Evolutionary conservation across 495 filamentous ascomycete species (phyloP).

Genomic region (Aspergillus haitiensis): DNA sequence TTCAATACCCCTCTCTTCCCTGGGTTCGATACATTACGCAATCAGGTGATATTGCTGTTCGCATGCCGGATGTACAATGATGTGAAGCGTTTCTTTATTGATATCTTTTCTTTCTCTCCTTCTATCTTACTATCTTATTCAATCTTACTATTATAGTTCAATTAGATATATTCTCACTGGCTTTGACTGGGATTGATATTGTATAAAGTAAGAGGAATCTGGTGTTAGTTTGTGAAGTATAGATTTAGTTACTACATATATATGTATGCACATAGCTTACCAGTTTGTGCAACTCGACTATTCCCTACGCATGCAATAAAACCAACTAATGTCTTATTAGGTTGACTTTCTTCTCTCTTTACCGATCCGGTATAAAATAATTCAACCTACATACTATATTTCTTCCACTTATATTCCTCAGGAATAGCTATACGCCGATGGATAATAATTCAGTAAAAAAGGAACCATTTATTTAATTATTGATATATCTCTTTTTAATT

Average conservation of each 20-base stretch:
- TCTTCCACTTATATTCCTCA: no score
- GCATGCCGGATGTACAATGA: slow-evolving; percentile 83
- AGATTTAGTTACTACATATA: no score
- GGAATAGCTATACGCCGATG: neutral
- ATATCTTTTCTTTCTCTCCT: slow-evolving; percentile 12
- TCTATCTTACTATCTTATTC: neutral
- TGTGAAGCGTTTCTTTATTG: slow-evolving; percentile 31
- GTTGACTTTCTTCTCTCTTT: no score
- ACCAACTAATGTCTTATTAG: no score
- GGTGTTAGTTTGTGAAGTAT: neutral
- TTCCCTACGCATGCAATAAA: no score
- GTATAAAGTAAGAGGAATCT: no score
- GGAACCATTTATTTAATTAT: no score
- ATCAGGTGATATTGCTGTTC: slow-evolving; percentile 90
- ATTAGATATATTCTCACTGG: neutral
- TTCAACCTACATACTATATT: no score
- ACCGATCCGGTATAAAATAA: no score
- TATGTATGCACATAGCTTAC: no score
- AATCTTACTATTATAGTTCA: neutral
- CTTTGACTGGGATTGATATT: no score
- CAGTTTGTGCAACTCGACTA: no score
- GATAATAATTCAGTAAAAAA: neutral
- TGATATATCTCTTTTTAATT: neutral
- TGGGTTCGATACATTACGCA: slow-evolving; percentile 99
- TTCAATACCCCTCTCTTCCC: slow-evolving; percentile 97